Base-by-base conservation (phyloP, 257 asterid genomes). In the Solanum habrochaites region DNA sequence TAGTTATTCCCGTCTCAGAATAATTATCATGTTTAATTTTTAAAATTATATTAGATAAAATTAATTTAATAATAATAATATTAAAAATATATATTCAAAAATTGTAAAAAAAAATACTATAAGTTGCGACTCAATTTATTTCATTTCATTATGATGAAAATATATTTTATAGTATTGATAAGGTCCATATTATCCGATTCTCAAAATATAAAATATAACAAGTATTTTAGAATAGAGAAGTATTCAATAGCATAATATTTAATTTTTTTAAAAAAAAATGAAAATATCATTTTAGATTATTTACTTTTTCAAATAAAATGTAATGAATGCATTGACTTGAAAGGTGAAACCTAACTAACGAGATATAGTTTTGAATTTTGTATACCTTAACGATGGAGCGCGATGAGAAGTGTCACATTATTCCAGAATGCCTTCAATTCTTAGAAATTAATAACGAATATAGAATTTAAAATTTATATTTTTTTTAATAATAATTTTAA, bases 191-290 rank as follows among this genome's bases (percentile, higher is more conserved):
- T 14, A 15, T 69, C 3, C 4, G 0, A 69, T 31, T 31, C 12
- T 69, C 11, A 25, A 6, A 27, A 67, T 14, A 7, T 27, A 27
- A 69, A 14, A 69, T 31, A 18, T 69, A 12, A 15, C 42, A 69
- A 69, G 3, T 7, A 31, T 29, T 69, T 29, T 69, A 0, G 3
- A 0, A 29, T 0, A 1, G 0, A 29, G 2, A 23, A 69, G 1
- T 12, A 12, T 42, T 75, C 83, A 40, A 13, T 23, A 40, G 4
- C 37, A n/a, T n/a, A 32, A 32, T 32, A 3, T 0, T 32, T 32
- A 32, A 32, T 3, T 16, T 32, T 10, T 35, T 35, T 5, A n/a
- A n/a, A 1, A 3, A 3, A 29, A 32, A 32, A 71, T n/a, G 35
- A 75, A 42, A 75, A 75, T 2, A n/a, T 6, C 35, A 5, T n/a